Evolutionary conservation across 768 basidiomycete species (phyloP), one percentile per base, ranked within the genome.

Genomic region (Tulasnella sp.): DNA sequence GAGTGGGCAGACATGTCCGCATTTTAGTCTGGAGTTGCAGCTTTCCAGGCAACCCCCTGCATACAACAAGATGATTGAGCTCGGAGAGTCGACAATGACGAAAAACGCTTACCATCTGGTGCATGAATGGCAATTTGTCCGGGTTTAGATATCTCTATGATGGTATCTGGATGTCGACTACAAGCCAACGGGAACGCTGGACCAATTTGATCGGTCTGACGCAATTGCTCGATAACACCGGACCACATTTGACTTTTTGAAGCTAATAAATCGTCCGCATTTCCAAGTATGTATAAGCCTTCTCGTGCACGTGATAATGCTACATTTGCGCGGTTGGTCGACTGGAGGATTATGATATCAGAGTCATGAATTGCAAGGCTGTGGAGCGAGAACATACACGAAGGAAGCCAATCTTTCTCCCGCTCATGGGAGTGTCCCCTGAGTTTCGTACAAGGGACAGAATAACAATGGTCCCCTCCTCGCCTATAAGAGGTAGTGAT

Each of bases 391-490:
- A 44, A 18, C 44, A 18, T 44, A 44, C 44, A 13, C 20, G 42
- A 74, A 83, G 85, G 82, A 94, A 94, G 0, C 93, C 93, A 75
- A 94, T 93, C 40, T 42, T 32, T 77, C 29, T 48, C 11, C 73
- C 79, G 23, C 69, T 77, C 2, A 57, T 73, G 6, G 61, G 61
- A 26, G n/a, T 67, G 5, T 15, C 32, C 29, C 92, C 92, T 0
- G 88, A 86, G 81, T 93, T 93, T 57, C 93, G 86, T 15, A 94
- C 92, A 16, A 93, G 86, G 0, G 91, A 92, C 7, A 94, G 85
- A 37, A 94, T 91, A 46, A 93, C 88, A 74, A 93, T 87, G 85
- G 90, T 80, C 0, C 82, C 83, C 75, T 84, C 83, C 70, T 84
- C 83, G 32, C 80, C 74, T 75, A 75, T 5, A 37, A 57, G 4